Evolutionary conservation across 2,329 filamentous ascomycete genomes (phyloP).

Genomic region (Fonsecaea multimorphosa): DNA sequence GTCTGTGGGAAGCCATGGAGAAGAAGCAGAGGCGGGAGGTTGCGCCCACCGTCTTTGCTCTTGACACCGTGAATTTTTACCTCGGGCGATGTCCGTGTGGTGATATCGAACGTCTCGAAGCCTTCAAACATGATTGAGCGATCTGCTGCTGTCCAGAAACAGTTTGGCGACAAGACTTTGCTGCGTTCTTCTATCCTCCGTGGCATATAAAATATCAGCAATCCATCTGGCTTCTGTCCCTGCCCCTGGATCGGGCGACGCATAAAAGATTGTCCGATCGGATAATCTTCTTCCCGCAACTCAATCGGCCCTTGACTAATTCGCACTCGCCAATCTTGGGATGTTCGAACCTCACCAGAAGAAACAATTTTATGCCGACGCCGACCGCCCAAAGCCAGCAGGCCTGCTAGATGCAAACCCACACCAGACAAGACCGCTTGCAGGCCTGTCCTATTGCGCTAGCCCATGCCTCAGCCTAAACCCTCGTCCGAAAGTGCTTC

Average conservation of each 20-base stretch:
- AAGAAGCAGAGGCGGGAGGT: conserved; percentile 5
- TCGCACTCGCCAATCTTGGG: not conserved
- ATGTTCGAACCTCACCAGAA: not conserved
- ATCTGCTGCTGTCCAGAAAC: not conserved
- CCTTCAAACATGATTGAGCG: not conserved
- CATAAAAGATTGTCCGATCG: conserved; percentile 1
- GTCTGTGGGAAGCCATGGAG: conserved; percentile 12
- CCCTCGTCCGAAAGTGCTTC: not conserved
- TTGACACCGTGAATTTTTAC: conserved; percentile 2
- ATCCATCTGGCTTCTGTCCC: not conserved
- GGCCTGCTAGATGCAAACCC: not conserved
- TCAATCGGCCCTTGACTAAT: not conserved
- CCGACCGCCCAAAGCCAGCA: not conserved
- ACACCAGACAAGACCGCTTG: not conserved
- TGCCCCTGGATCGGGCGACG: not conserved
- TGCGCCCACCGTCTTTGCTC: not conserved
- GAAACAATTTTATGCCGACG: conserved; percentile 6
- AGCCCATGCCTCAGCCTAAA: conserved; percentile 10
- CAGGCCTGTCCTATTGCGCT: not conserved
- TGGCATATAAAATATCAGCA: conserved; percentile 2
- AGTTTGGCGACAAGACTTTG: not conserved
- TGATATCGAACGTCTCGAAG: conserved; percentile 8
- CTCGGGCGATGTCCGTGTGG: conserved; percentile 1
- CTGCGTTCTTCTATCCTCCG: not conserved
- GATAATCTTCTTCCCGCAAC: not conserved